phyloP scores from a whole-genome alignment of 1,284 basidiomycete genomes.

The Ganoderma multipileum region DNA sequence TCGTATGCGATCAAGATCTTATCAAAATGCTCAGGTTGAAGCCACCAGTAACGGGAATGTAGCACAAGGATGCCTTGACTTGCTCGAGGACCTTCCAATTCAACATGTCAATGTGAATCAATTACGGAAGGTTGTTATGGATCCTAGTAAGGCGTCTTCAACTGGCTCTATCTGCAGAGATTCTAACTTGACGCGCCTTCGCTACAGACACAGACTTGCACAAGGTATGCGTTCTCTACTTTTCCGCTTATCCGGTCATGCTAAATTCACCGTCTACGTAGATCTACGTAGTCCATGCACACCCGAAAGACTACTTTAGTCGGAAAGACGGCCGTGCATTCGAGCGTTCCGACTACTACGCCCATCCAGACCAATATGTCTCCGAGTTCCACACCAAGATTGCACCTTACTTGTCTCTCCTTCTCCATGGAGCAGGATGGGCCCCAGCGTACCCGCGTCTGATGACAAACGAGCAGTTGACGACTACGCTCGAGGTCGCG shows the following conservation, averaged over 20 bases:
- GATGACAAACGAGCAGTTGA: slow-evolving; percentile 74
- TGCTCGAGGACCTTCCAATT: slow-evolving; percentile 76
- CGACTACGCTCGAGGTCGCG: slow-evolving; percentile 57
- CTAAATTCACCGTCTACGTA: slow-evolving; percentile 35
- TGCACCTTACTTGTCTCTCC: slow-evolving; percentile 83
- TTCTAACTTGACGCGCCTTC: neutral
- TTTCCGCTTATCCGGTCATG: neutral
- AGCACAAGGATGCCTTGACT: slow-evolving; percentile 74
- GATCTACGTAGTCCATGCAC: slow-evolving; percentile 83
- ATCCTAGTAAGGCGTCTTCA: slow-evolving; percentile 50
- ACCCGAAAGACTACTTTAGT: slow-evolving; percentile 74
- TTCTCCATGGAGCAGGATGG: slow-evolving; percentile 91
- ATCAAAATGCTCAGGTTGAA: neutral
- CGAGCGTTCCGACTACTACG: slow-evolving; percentile 75
- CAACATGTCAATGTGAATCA: slow-evolving; percentile 63
- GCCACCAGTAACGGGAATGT: slow-evolving; percentile 78
- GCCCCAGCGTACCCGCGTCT: slow-evolving; percentile 77
- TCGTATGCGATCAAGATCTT: no score
- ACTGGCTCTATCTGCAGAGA: slow-evolving; percentile 1
- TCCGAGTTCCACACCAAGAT: slow-evolving; percentile 79
- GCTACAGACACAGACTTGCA: slow-evolving; percentile 57
- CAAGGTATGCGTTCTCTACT: slow-evolving; percentile 44
- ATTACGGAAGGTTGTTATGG: slow-evolving; percentile 58
- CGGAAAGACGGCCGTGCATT: slow-evolving; percentile 63
- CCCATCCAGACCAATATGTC: slow-evolving; percentile 66